Evolutionary conservation across 306 rosid species (phyloP), one percentile per base, ranked within the genome.

Genomic region (Alnus glutinosa): DNA sequence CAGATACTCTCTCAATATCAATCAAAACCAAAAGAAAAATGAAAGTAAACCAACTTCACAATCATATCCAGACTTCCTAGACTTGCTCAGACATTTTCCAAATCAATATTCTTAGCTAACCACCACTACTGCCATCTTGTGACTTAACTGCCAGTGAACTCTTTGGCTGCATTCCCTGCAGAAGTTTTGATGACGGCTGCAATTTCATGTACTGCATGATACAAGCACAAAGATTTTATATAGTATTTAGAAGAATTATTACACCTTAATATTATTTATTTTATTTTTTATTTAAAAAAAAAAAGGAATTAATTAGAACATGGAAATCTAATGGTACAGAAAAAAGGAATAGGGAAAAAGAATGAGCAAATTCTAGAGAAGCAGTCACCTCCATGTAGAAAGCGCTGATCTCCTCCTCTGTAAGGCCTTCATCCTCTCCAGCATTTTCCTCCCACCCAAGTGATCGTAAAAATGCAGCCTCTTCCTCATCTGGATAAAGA

Each of bases 381-480:
- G 63, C 63, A 19, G 13, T 57, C 30, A 85, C 88, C 86, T 82
- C 80, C 39, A 75, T 73, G 70, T 32, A 66, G 78, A 78, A 85
- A 62, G 77, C 83, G 16, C 34, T 70, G 59, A 85, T 82, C 77
- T 85, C 86, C 74, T 82, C 84, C 49, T 82, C 77, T 11, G 86
- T 85, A 62, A 85, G 86, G 52, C 84, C 76, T 76, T 82, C 83
- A 55, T 82, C 81, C 61, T 85, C 85, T 49, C 75, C 79, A 0
- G 15, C 34, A 73, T 68, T 59, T 79, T 82, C 86, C 46, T 82
- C 77, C 88, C 86, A 82, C 71, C 88, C 88, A 78, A 82, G 84
- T 42, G 88, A 85, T 64, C 79, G 82, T 64, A 85, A 71, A 57
- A 85, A 82, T 12, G 74, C 86, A 66, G 79, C 71, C 51, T 85